A percentile compares a stretch with the other conserved stretches of the same genome.
These are phyloP conservation scores for Ophiostoma himal-ulmi DNA, from an alignment of 2,329 filamentous ascomycete genomes.

Conservation along the genomic window DNA sequence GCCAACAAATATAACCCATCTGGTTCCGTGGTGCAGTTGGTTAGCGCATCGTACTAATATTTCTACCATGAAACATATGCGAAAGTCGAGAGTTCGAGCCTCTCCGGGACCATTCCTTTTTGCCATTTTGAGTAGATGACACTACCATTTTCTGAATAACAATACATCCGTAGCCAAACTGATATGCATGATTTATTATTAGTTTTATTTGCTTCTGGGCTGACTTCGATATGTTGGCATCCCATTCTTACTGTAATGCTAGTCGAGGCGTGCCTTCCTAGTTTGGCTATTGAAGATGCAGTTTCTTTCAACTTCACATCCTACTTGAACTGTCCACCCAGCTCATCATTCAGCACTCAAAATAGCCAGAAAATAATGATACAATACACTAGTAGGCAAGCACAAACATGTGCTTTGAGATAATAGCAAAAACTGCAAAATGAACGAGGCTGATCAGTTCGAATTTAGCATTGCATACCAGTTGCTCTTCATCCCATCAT, in stretches of 20 bases:
- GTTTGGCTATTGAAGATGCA: neutral
- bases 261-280: neutral
- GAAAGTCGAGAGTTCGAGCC: constrained; percentile 16
- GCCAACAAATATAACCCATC: neutral
- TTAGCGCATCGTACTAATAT: constrained; percentile 17
- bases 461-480: neutral
- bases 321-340: neutral
- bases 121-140: neutral
- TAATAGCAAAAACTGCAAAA: no score
- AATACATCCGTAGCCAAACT: no score
- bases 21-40: constrained; percentile 16
- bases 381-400: no score
- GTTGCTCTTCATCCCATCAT: neutral
- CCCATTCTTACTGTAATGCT: neutral
- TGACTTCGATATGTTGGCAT: neutral
- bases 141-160: neutral
- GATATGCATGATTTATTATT: neutral
- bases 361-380: no score
- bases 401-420: no score
- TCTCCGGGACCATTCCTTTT: constrained; percentile 14
- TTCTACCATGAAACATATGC: constrained; percentile 4
- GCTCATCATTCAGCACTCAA: no score
- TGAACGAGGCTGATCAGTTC: no score
- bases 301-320: neutral
- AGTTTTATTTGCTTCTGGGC: no score